A percentile compares a stretch with the other conserved stretches of the same genome.
Evolutionary conservation across 2,329 filamentous ascomycete genomes (phyloP).

Genomic region (Clonostachys rosea): DNA sequence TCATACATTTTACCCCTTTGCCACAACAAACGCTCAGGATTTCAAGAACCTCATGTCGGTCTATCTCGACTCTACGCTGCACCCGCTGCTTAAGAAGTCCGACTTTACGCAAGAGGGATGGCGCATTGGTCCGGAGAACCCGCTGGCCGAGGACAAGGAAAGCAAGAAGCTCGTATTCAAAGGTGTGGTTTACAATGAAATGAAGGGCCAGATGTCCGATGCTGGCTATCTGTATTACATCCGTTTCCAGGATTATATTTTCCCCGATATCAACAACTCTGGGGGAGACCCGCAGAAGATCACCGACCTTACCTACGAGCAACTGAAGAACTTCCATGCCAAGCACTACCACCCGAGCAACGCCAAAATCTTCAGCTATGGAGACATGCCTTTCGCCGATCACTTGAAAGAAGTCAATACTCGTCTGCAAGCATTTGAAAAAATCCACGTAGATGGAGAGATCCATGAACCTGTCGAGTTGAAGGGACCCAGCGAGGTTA

Average conservation of each 20-base stretch:
- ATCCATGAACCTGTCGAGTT: slow-evolving; percentile 75
- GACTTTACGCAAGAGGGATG: slow-evolving; percentile 97
- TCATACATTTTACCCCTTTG: slow-evolving; percentile 96
- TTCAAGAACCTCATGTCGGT: slow-evolving; percentile 96
- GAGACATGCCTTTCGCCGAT: slow-evolving; percentile 79
- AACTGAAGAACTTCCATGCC: slow-evolving; percentile 82
- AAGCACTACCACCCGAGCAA: slow-evolving; percentile 98
- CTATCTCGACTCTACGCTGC: slow-evolving; percentile 90
- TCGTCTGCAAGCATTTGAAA: slow-evolving; percentile 69
- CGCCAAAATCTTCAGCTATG: slow-evolving; percentile 92
- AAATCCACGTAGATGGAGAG: slow-evolving; percentile 63
- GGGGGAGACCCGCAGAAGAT: slow-evolving; percentile 96
- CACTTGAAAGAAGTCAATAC: slow-evolving; percentile 77
- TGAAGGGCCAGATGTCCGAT: slow-evolving; percentile 99
- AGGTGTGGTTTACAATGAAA: slow-evolving; percentile 98
- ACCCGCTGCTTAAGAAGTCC: slow-evolving; percentile 81
- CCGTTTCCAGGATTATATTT: slow-evolving; percentile 89
- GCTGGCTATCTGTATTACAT: slow-evolving; percentile 96
- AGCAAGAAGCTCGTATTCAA: slow-evolving; percentile 83
- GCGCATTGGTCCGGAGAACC: slow-evolving; percentile 92
- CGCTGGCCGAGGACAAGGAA: slow-evolving; percentile 49
- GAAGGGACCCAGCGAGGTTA: slow-evolving; percentile 63
- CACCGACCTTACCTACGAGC: slow-evolving; percentile 88
- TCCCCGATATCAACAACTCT: slow-evolving; percentile 92
- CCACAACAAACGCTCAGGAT: slow-evolving; percentile 92